Evolutionary conservation across 345 rosid genomes (phyloP).

Genomic region (Gossypium turneri): DNA sequence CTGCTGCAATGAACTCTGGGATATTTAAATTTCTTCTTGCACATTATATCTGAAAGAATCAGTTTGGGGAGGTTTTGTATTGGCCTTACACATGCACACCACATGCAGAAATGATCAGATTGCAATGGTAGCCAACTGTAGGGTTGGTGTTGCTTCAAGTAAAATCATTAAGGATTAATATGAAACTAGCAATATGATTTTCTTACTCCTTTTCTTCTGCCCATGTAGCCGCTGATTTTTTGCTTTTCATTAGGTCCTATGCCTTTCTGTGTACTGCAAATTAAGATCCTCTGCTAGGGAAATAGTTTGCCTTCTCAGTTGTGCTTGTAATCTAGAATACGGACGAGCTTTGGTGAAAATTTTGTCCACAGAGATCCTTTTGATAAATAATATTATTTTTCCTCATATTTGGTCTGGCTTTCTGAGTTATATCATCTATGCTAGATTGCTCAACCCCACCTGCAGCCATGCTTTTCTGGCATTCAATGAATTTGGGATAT

Average conservation of each 20-base stretch:
- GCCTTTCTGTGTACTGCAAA: background rate
- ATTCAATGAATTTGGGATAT: background rate
- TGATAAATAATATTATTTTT: background rate
- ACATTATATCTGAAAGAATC: background rate
- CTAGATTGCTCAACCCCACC: background rate
- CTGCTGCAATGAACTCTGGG: background rate
- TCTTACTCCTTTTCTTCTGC: background rate
- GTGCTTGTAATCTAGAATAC: background rate
- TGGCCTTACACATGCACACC: background rate
- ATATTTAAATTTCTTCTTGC: background rate
- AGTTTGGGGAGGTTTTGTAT: background rate
- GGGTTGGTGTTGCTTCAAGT: background rate
- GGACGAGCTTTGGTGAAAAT: background rate
- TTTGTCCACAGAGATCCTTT: background rate
- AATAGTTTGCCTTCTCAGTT: background rate
- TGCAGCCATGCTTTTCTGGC: background rate
- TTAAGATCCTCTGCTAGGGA: background rate
- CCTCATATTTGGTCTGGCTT: background rate
- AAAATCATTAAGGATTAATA: background rate
- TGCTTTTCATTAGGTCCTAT: background rate
- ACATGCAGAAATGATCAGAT: background rate
- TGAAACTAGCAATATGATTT: background rate
- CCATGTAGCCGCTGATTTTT: background rate
- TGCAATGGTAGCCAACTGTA: background rate
- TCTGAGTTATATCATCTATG: background rate